Evolutionary conservation across 768 basidiomycete genomes (phyloP).

Genomic region (Boletus coccyginus): DNA sequence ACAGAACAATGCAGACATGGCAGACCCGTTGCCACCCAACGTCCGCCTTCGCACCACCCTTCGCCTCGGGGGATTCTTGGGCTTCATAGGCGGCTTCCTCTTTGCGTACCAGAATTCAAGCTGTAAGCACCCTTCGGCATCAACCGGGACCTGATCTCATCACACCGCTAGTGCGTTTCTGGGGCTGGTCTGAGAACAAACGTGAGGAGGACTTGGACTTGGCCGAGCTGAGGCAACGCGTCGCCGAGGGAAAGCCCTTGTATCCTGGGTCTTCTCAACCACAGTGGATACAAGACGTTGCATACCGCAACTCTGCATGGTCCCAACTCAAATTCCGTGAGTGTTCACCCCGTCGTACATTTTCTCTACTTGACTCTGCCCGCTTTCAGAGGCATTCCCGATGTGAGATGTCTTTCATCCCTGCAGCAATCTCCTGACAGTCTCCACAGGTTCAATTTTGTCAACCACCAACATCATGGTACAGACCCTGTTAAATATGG

Average conservation of each 20-base stretch:
- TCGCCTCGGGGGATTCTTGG: slow-evolving; percentile 68
- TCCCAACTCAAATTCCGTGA: slow-evolving; percentile 91
- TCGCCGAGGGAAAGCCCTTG: slow-evolving; percentile 75
- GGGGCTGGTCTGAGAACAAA: slow-evolving; percentile 91
- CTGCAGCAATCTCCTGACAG: slow-evolving; percentile 2
- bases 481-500: slow-evolving; percentile 81
- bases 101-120: slow-evolving; percentile 90
- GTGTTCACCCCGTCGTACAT: slow-evolving; percentile 28
- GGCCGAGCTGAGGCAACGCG: slow-evolving; percentile 73
- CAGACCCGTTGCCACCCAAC: slow-evolving; percentile 40
- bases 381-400: slow-evolving; percentile 59
- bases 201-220: slow-evolving; percentile 77
- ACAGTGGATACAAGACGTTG: slow-evolving; percentile 81
- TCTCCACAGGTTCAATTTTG: slow-evolving; percentile 84
- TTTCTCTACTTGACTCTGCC: slow-evolving; percentile 10
- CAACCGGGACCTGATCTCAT: slow-evolving; percentile 10
- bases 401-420: slow-evolving; percentile 49
- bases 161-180: slow-evolving; percentile 71
- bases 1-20: slow-evolving; percentile 38
- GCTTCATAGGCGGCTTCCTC: slow-evolving; percentile 89
- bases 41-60: slow-evolving; percentile 38
- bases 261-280: slow-evolving; percentile 85
- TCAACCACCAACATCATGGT: slow-evolving; percentile 87
- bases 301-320: slow-evolving; percentile 85
- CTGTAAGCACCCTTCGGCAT: slow-evolving; percentile 46